Percentiles rank a stretch among this genome's conserved stretches.
phyloP scores from a whole-genome alignment of 768 basidiomycete genomes.

The Gloeopeniophorella convolvens region DNA sequence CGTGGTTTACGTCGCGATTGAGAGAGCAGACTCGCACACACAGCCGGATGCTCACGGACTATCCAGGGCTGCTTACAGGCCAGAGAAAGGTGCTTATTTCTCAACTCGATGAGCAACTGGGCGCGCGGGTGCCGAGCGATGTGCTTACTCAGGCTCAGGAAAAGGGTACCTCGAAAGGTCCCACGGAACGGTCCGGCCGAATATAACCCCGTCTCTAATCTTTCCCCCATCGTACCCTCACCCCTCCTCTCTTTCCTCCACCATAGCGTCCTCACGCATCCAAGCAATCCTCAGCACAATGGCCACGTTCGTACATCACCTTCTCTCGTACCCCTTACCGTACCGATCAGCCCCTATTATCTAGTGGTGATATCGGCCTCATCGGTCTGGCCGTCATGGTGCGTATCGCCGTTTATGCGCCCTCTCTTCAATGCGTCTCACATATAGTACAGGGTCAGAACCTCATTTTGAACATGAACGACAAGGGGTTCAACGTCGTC shows the following conservation, averaged over 20 bases:
- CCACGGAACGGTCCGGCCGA: conserved; percentile 9
- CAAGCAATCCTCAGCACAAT: conserved; percentile 32
- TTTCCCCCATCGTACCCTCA: neutral
- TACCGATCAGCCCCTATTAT: conserved; percentile 19
- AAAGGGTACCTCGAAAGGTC: neutral
- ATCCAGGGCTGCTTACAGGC: too few relatives aligned
- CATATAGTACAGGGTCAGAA: conserved; percentile 72
- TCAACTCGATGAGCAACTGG: too few relatives aligned
- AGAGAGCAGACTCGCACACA: too few relatives aligned
- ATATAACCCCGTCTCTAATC: conserved; percentile 4
- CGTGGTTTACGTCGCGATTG: too few relatives aligned
- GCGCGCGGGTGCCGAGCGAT: too few relatives aligned
- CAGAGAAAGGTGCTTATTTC: too few relatives aligned
- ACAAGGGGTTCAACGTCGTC: conserved; percentile 97
- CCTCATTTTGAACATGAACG: conserved; percentile 97
- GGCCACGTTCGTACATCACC: conserved; percentile 46
- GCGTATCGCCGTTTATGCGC: conserved; percentile 10
- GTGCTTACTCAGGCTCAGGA: too few relatives aligned
- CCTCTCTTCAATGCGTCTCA: conserved; percentile 20
- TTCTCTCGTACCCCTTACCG: conserved; percentile 15
- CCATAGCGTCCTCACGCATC: conserved; percentile 27
- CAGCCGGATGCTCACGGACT: too few relatives aligned
- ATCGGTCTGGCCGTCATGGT: conserved; percentile 99
- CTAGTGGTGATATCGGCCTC: conserved; percentile 94
- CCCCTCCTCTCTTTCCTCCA: conserved; percentile 17